phyloP scores from a whole-genome alignment of 2,329 filamentous ascomycete genomes.

The Didymella arachidicola region DNA sequence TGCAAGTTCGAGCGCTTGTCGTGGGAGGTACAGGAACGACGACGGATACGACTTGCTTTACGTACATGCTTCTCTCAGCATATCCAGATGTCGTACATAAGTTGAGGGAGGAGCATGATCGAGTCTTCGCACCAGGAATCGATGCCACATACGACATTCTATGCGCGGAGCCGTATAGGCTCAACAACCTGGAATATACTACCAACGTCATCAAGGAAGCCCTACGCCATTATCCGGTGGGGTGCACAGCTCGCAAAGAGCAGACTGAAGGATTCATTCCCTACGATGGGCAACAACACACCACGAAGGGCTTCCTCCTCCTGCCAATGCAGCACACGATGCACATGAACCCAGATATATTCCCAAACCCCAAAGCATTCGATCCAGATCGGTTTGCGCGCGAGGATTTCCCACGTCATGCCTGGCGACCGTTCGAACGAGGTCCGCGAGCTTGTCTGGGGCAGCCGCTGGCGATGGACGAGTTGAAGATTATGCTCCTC shows the following conservation, averaged over 20 bases:
- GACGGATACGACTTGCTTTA: slow-evolving; percentile 42
- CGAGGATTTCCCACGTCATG: slow-evolving; percentile 53
- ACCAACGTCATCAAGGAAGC: slow-evolving; percentile 62
- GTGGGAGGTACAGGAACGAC: slow-evolving; percentile 57
- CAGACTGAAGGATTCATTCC: slow-evolving; percentile 46
- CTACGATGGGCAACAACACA: slow-evolving; percentile 53
- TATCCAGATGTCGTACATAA: slow-evolving; percentile 38
- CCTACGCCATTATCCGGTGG: slow-evolving; percentile 62
- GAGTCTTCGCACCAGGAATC: slow-evolving; percentile 57
- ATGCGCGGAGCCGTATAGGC: slow-evolving; percentile 53
- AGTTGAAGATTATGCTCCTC: slow-evolving; percentile 60
- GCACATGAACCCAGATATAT: slow-evolving; percentile 40
- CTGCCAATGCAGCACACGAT: slow-evolving; percentile 52
- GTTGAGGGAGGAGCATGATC: slow-evolving; percentile 60
- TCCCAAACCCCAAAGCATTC: slow-evolving; percentile 38
- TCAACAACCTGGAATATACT: slow-evolving; percentile 63
- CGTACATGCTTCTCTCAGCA: slow-evolving; percentile 41
- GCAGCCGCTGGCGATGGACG: slow-evolving; percentile 63
- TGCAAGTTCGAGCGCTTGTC: slow-evolving; percentile 52
- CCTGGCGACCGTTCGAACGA: slow-evolving; percentile 64
- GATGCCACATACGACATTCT: slow-evolving; percentile 52
- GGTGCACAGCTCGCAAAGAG: slow-evolving; percentile 53
- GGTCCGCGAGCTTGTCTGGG: slow-evolving; percentile 66
- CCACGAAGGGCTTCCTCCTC: slow-evolving; percentile 56
- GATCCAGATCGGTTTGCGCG: slow-evolving; percentile 52